phyloP scores from a whole-genome alignment of 108 stramenopile species.

The Nitzschia inconspicua region DNA sequence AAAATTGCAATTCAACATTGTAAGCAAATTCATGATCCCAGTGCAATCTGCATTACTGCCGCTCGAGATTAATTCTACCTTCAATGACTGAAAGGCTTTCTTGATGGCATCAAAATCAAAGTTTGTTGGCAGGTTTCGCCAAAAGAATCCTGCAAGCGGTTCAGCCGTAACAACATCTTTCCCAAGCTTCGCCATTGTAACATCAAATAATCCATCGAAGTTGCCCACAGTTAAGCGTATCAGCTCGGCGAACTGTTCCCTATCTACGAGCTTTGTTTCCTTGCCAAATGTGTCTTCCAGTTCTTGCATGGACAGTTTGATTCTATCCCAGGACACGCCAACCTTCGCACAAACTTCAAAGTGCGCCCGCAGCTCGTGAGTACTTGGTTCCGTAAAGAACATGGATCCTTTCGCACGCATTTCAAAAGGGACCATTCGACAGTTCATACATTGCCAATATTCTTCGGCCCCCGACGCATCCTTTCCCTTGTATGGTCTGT shows the following conservation, averaged over 20 bases:
- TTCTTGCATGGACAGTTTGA: slow-evolving; percentile 6
- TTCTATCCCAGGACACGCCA: slow-evolving; percentile 7
- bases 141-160: neutral
- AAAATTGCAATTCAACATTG: too few species aligned
- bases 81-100: too few species aligned
- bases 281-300: neutral
- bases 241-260: neutral
- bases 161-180: neutral
- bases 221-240: neutral
- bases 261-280: neutral
- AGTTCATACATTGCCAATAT: slow-evolving; percentile 34
- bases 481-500: slow-evolving; percentile 9
- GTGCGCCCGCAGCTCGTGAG: slow-evolving; percentile 5
- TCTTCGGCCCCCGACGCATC: neutral
- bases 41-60: too few species aligned
- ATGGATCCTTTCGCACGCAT: slow-evolving; percentile 44
- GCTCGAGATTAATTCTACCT: too few species aligned
- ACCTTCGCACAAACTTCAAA: slow-evolving; percentile 4
- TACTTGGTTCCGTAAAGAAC: slow-evolving; percentile 11
- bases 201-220: neutral
- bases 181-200: neutral
- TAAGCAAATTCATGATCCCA: too few species aligned
- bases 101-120: slow-evolving; percentile 9
- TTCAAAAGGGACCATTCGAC: slow-evolving; percentile 45
- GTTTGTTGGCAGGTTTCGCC: slow-evolving; percentile 1